Evolutionary conservation across 352 stramenopile species (phyloP), one percentile per base, ranked within the genome.

Genomic region (Elongisporangium prolatum): DNA sequence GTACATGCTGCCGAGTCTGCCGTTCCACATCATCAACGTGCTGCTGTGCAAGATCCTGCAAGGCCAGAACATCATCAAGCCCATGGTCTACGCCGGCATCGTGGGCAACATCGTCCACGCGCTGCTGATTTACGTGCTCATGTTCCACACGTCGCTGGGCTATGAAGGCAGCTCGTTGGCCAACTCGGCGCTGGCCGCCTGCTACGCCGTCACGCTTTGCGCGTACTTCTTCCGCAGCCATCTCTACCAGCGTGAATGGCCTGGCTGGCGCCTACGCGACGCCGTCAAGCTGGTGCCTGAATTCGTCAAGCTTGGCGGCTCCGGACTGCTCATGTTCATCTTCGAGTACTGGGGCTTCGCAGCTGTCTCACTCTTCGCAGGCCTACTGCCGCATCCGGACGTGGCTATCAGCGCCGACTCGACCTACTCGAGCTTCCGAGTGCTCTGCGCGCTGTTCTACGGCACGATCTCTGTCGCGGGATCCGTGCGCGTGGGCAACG

Each of bases 341-440:
- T 96, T 91, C 59, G 86, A 96, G 66, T 93, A 86, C 54, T 92
- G 80, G 77, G 84, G 83, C 18, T 96, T 91, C 51, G 85, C 89
- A 10, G 68, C 69, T 0, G 73, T 94, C 47, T 74, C 81, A n/a
- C 65, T 96, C 1, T 66, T 85, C 14, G 86, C 86, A 2, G 84
- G 86, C 14, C 74, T 90, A 56, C 67, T 96, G n/a, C 84, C 84
- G 48, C 64, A 86, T 50, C 75, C 87, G 2, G 80, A 87, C 17
- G 77, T 93, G 4, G 81, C 75, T 7, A 95, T 97, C 48, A 93
- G 89, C 54, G 85, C 84, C 49, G 88, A 95, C 65, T 85, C 84
- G 34, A 84, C 84, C 16, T 89, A 95, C 63, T 69, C 77, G 51
- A 94, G 86, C 52, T 78, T 96, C 18, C 74, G 83, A 11, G 76